Conservation (phyloP, 495 filamentous ascomycete genomes). For the Melanomma pulvis-pyrius region DNA sequence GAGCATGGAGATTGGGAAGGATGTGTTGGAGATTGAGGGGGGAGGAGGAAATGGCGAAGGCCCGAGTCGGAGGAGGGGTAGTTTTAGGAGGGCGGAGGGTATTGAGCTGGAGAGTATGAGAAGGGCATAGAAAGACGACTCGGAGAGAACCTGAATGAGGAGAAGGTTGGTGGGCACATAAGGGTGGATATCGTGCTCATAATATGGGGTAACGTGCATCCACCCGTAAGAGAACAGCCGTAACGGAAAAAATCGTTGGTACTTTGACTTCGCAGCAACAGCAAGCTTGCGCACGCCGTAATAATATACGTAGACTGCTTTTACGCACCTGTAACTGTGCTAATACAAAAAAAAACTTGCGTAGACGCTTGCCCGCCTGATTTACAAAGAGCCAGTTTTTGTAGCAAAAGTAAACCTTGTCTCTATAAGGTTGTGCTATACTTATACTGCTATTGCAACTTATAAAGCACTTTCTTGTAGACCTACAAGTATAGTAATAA, state of each 20-base stretch:
- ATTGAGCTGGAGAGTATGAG: conserved; percentile 25
- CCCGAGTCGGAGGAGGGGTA: conserved; percentile 14
- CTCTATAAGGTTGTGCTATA: neutral
- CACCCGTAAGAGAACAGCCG: neutral
- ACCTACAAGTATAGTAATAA: neutral
- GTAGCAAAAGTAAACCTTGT: conserved; percentile 7
- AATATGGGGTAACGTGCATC: too few relatives aligned
- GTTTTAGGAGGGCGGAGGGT: conserved; percentile 15
- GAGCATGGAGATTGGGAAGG: conserved; percentile 13
- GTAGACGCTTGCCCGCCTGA: neutral
- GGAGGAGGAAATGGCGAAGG: neutral
- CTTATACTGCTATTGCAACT: conserved; percentile 8
- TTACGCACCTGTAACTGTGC: neutral
- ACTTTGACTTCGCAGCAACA: conserved; percentile 17
- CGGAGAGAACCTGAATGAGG: too few relatives aligned
- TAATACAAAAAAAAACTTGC: conserved; percentile 3
- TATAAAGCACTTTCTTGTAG: neutral
- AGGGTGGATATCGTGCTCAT: too few relatives aligned
- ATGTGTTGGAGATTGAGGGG: conserved; percentile 1
- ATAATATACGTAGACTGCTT: conserved; percentile 4
- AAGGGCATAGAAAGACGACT: too few relatives aligned
- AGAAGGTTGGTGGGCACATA: too few relatives aligned
- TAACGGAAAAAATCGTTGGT: conserved; percentile 6
- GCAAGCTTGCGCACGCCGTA: neutral
- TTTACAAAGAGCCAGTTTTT: conserved; percentile 10